A percentile compares a stretch with the other conserved stretches of the same genome.
Evolutionary conservation across 169 alveolate species (phyloP).

Genomic region (Cryptosporidium canis): DNA sequence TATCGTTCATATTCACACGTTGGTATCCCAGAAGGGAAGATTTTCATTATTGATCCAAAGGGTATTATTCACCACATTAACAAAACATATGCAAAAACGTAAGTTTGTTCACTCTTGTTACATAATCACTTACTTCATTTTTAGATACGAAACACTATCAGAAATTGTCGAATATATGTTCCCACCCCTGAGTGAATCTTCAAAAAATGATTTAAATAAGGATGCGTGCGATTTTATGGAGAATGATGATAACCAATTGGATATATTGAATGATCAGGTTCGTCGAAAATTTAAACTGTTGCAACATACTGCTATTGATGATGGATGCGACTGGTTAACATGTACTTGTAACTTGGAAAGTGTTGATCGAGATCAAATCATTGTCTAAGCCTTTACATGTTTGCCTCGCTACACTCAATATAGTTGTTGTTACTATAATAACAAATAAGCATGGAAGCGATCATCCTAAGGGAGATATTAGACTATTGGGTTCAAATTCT

Average conservation of each 20-base stretch:
- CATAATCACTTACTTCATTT: background rate
- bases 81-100: conserved; percentile 86
- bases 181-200: conserved; percentile 72
- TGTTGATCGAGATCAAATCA: conserved; percentile 48
- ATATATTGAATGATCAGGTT: conserved; percentile 70
- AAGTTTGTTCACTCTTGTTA: conserved; percentile 48
- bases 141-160: conserved; percentile 78
- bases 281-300: conserved; percentile 66
- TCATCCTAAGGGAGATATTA: background rate
- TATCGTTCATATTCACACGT: conserved; percentile 91
- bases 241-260: conserved; percentile 63
- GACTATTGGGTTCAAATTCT: conserved; percentile 41
- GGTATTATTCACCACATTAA: conserved; percentile 89
- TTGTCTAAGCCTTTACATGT: background rate
- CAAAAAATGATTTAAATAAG: conserved; percentile 8
- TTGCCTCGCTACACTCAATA: background rate
- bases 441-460: conserved; percentile 1
- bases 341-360: conserved; percentile 22
- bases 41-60: conserved; percentile 88
- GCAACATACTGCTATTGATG: conserved; percentile 40
- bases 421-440: conserved; percentile 6
- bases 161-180: conserved; percentile 81
- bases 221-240: conserved; percentile 8
- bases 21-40: conserved; percentile 91
- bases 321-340: conserved; percentile 40